Evolutionary conservation across 2,329 filamentous ascomycete species (phyloP).

Genomic region (Colletotrichum gloeosporioides): DNA sequence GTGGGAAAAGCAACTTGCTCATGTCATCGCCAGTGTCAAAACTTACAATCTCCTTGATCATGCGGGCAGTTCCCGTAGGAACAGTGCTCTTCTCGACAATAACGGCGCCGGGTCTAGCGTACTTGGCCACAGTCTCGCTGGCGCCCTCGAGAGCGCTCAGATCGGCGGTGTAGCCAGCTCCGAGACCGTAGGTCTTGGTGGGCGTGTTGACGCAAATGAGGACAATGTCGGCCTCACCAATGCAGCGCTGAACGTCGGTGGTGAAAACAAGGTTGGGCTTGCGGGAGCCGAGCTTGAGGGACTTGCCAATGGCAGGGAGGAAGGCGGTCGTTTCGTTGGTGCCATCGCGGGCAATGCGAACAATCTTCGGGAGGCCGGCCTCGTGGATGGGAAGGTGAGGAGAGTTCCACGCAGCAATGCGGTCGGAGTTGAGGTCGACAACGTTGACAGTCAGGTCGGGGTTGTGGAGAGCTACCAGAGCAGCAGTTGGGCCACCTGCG

Average conservation of each 20-base stretch:
- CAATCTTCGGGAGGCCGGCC: constrained; percentile 71
- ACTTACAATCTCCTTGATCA: constrained; percentile 70
- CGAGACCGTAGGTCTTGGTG: constrained; percentile 73
- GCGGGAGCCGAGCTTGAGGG: constrained; percentile 46
- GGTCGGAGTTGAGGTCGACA: constrained; percentile 70
- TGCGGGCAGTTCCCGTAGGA: constrained; percentile 75
- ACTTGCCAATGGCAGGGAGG: constrained; percentile 37
- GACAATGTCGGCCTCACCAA: constrained; percentile 73
- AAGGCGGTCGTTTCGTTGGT: constrained; percentile 48
- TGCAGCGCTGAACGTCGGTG: constrained; percentile 65
- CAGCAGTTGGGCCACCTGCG: constrained; percentile 74
- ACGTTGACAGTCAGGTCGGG: constrained; percentile 74
- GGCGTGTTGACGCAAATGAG: constrained; percentile 82
- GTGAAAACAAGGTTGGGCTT: constrained; percentile 76
- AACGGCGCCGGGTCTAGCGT: constrained; percentile 71
- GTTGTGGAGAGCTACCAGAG: constrained; percentile 77
- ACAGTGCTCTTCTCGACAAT: constrained; percentile 86
- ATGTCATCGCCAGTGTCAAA: not conserved
- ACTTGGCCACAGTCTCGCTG: constrained; percentile 68
- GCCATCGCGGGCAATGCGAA: constrained; percentile 68
- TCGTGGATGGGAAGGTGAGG: constrained; percentile 78
- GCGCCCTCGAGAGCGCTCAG: constrained; percentile 76
- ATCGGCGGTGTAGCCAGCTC: constrained; percentile 74
- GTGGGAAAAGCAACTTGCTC: not conserved
- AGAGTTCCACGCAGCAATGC: constrained; percentile 78